phyloP scores from a whole-genome alignment of 176 grass and related monocot species.

The Alopecurus myosuroides region DNA sequence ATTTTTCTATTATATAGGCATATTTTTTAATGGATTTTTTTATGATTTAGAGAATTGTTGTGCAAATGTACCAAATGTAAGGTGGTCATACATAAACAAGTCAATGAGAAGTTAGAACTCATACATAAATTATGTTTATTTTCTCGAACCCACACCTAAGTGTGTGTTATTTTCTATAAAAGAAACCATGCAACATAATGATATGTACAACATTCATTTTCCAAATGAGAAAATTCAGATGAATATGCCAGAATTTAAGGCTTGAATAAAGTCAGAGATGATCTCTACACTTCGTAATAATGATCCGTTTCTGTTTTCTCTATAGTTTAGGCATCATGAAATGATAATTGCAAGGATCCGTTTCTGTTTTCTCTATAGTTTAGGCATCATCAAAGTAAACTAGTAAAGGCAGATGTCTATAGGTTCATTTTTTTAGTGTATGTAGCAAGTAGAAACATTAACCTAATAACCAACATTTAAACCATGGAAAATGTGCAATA shows the following conservation, averaged over 20 bases:
- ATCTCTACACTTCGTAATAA: neutral
- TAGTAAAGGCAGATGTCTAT: neutral
- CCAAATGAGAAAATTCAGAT: neutral
- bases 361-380: too few relatives aligned
- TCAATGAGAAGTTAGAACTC: neutral
- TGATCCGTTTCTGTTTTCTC: neutral
- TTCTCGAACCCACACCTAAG: neutral
- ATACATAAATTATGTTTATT: neutral
- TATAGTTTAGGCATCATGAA: neutral
- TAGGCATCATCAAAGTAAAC: constrained; percentile 1
- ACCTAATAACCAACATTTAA: neutral
- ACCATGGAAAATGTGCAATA: neutral
- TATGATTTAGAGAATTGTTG: neutral
- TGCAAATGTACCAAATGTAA: neutral
- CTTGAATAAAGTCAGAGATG: neutral
- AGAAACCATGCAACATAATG: neutral
- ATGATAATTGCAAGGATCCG: neutral
- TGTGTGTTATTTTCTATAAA: neutral
- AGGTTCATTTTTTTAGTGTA: neutral
- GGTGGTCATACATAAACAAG: neutral
- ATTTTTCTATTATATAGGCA: neutral
- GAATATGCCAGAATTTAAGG: neutral
- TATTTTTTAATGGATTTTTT: neutral
- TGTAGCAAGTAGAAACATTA: neutral
- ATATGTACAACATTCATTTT: neutral